phyloP scores from a whole-genome alignment of 202 grass and related monocot genomes.

The Schoenoplectus triqueter region DNA sequence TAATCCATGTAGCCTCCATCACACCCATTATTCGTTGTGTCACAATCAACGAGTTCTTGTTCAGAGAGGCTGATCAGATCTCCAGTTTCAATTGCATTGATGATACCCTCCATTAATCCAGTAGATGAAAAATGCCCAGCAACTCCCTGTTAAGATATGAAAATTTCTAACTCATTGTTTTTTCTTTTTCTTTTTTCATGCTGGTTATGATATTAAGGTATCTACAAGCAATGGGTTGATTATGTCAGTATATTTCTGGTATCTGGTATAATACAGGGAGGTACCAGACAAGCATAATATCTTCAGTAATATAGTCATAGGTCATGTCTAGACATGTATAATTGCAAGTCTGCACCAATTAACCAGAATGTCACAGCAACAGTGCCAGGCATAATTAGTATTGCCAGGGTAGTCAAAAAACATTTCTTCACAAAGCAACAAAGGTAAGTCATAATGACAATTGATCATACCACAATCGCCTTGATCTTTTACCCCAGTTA shows the following conservation, averaged over 20 bases:
- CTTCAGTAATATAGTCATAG: not conserved
- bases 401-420: not conserved
- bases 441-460: not conserved
- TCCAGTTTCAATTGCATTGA: conserved; percentile 37
- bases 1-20: conserved; percentile 43
- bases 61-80: conserved; percentile 39
- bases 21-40: conserved; percentile 27
- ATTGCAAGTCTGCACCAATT: not conserved
- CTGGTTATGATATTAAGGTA: not conserved
- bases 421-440: not conserved
- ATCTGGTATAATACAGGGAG: not conserved
- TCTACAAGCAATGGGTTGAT: not conserved
- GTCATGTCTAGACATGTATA: not conserved
- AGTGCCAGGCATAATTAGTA: not conserved
- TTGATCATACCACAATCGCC: conserved; percentile 42
- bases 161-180: not conserved
- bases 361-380: not conserved
- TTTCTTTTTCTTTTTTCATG: not conserved
- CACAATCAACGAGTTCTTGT: conserved; percentile 44
- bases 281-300: not conserved
- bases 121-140: conserved; percentile 45
- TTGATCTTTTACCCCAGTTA: conserved; percentile 42
- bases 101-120: conserved; percentile 43
- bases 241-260: not conserved
- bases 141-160: conserved; percentile 22